Conservation (phyloP, 495 filamentous ascomycete genomes). For the Annulohypoxylon maeteangense region DNA sequence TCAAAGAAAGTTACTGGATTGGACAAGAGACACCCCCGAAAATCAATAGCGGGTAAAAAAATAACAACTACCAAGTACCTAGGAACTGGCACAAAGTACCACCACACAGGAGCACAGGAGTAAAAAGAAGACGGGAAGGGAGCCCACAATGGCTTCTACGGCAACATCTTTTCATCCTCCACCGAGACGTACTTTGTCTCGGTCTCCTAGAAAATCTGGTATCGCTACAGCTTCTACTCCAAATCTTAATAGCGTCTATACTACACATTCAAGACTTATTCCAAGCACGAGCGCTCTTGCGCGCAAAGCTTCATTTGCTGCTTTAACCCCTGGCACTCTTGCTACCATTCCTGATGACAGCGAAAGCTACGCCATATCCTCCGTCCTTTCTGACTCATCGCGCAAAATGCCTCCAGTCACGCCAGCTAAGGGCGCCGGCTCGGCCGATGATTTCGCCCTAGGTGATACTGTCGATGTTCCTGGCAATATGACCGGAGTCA, state of each 20-base stretch:
- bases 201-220: slow-evolving; percentile 49
- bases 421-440: slow-evolving; percentile 43
- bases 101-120: slow-evolving; percentile 15
- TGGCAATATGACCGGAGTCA: slow-evolving; percentile 89
- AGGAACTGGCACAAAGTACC: slow-evolving; percentile 1
- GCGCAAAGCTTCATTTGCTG: slow-evolving; percentile 73
- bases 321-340: slow-evolving; percentile 69
- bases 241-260: slow-evolving; percentile 64
- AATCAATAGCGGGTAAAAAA: slow-evolving; percentile 46
- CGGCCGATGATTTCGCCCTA: slow-evolving; percentile 66
- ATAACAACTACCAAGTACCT: slow-evolving; percentile 20
- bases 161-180: slow-evolving; percentile 37
- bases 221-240: slow-evolving; percentile 69
- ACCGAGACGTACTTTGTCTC: slow-evolving; percentile 43
- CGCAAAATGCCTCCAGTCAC: slow-evolving; percentile 55
- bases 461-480: slow-evolving; percentile 95
- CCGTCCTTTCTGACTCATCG: slow-evolving; percentile 58
- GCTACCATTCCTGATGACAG: slow-evolving; percentile 70
- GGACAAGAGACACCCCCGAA: slow-evolving; percentile 22
- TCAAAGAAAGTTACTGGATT: slow-evolving; percentile 21
- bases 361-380: slow-evolving; percentile 66
- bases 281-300: slow-evolving; percentile 59
- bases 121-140: slow-evolving; percentile 27
- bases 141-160: slow-evolving; percentile 48
- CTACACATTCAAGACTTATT: slow-evolving; percentile 54